phyloP scores from a whole-genome alignment of 345 rosid genomes.

The Abelmoschus esculentus region DNA sequence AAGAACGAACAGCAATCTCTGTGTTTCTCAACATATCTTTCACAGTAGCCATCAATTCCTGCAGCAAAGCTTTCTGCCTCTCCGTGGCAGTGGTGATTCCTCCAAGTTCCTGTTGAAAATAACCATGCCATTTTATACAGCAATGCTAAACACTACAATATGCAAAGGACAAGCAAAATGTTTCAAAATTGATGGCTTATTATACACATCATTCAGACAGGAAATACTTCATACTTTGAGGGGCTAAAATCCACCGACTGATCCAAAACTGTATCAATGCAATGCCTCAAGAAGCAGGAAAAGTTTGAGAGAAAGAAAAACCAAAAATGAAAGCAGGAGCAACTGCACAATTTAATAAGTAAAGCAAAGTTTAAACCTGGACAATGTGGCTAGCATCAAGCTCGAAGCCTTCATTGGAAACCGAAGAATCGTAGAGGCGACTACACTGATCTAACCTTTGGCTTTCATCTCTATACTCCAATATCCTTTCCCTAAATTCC shows the following conservation, averaged over 20 bases:
- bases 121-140: not conserved
- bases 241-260: not conserved
- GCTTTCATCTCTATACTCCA: constrained; percentile 83
- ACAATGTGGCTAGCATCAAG: constrained; percentile 79
- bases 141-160: not conserved
- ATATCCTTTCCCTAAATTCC: constrained; percentile 54
- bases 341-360: constrained; percentile 23
- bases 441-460: constrained; percentile 85
- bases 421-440: constrained; percentile 89
- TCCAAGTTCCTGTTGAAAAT: constrained; percentile 68
- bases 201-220: not conserved
- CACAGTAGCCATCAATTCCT: constrained; percentile 65
- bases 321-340: not conserved
- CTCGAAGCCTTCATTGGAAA: constrained; percentile 81
- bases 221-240: not conserved
- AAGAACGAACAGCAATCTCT: constrained; percentile 81
- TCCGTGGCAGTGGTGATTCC: constrained; percentile 68
- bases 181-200: not conserved
- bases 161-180: not conserved
- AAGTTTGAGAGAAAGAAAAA: not conserved
- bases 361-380: constrained; percentile 49
- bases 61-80: constrained; percentile 68
- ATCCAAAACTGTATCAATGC: not conserved
- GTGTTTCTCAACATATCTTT: constrained; percentile 84
- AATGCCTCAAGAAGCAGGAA: not conserved